Base-by-base conservation (phyloP, 2,329 filamentous ascomycete species). In the Aspergillus thermomutatus region DNA sequence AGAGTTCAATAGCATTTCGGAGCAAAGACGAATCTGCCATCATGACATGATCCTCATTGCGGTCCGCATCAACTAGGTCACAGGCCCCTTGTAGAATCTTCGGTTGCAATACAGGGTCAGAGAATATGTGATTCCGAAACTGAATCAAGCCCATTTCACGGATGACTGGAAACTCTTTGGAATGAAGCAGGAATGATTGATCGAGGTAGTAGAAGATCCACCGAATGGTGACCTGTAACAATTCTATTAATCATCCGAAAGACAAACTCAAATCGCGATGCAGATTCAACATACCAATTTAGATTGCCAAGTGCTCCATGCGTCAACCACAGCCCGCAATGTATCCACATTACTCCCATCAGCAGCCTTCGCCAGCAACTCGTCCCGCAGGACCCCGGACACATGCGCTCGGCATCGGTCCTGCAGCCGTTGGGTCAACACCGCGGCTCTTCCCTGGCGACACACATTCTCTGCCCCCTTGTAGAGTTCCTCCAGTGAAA, bases 181-280 rank as follows among this genome's bases (percentile, higher is more conserved):
- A 86, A 56, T 88, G 87, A 2, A 96, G 79, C 7, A 99, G 81
- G 69, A 92, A 97, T 2, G 92, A 90, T 60, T 94, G 87, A 71
- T 99, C 93, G 62, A 99, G 83, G 69, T 92, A 99, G 77, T 92
- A 96, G 75, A 97, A 97, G 41, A 95, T 89, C 61, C 90, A 93
- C 50, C 92, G 86, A 52, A 99, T 84, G 14, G 87, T 87, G 62
- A 87, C 83, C 87, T 92, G 64, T 50, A 6, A 25, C 25, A 41
- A 9, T 19, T 50, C 52, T 17, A 55, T 25, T 49, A 52, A 19
- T 19, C 7, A 8, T 56, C 25, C 4, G 31, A 23, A 14, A 50
- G 11, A 11, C n/a, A 10, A 17, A 27, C 47, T 58, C 53, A 59
- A 52, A 25, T 34, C 28, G 11, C 9, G 9, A 27, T 11, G 23